Percentiles rank a stretch among this genome's conserved stretches.
Conservation (phyloP, 768 basidiomycete species). For the Coprinopsis strossmayeri region DNA sequence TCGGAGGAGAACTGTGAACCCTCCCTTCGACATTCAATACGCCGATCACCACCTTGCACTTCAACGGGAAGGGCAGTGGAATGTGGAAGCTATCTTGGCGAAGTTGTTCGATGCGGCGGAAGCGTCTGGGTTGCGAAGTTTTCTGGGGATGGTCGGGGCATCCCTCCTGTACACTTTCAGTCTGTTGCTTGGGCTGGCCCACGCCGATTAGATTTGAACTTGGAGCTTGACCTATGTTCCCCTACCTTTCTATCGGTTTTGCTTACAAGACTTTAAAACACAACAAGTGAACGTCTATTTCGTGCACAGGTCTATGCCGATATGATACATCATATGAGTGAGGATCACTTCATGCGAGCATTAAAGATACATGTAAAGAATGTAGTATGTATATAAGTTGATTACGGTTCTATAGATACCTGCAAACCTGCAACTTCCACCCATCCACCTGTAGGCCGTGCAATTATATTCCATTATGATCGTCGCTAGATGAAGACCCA, state of each 20-base stretch:
- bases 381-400: background rate
- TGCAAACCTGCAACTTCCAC: too few species aligned
- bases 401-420: background rate
- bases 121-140: conserved; percentile 22
- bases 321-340: too few species aligned
- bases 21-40: conserved; percentile 37
- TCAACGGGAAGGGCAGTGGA: conserved; percentile 15
- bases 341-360: too few species aligned
- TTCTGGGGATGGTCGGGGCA: conserved; percentile 24
- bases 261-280: too few species aligned
- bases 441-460: too few species aligned
- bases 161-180: conserved; percentile 10
- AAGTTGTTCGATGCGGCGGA: conserved; percentile 35
- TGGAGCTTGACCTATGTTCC: too few species aligned
- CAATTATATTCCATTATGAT: background rate
- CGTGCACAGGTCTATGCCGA: too few species aligned
- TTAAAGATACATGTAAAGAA: too few species aligned
- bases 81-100: conserved; percentile 18
- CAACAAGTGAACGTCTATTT: too few species aligned
- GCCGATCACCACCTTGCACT: conserved; percentile 27
- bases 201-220: background rate
- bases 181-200: background rate
- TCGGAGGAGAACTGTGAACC: conserved; percentile 21
- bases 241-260: too few species aligned
- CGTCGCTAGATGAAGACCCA: background rate